Evolutionary conservation across 2,329 filamentous ascomycete genomes (phyloP), one percentile per base, ranked within the genome.

Genomic region (Pestalotiopsis sp.): DNA sequence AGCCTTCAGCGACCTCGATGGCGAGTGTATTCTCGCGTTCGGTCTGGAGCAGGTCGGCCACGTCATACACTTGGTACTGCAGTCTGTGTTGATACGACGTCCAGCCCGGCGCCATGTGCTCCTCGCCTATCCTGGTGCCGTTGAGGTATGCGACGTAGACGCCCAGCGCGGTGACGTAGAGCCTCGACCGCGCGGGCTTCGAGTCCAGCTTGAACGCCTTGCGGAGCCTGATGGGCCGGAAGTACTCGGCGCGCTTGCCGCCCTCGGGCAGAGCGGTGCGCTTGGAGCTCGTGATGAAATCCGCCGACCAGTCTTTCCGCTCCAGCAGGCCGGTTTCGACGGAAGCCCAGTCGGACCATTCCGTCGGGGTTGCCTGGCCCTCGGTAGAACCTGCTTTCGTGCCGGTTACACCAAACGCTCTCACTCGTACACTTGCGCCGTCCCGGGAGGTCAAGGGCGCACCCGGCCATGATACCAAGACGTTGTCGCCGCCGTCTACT

Each of bases 51-150:
- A 85, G 76, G 0, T 77, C 69, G 0, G 81, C 82, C 1, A 89
- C 83, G 69, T 89, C 85, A 67, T 85, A 86, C 0, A 83, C 85
- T 67, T 88, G 82, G 69, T 89, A 90, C 1, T 81, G 77, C 17
- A 83, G 77, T 2, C 83, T 78, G 69, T 82, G 77, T 2, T 80
- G 74, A 72, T 86, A 86, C 64, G 78, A 79, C 4, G 80, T 81
- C 81, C 82, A 85, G 0, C 83, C 82, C 0, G 83, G 83, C 27
- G 82, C 79, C 73, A 83, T 75, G 45, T 70, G 70, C 38, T 73
- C 69, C 60, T 79, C 75, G 0, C 75, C 75, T 4, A 80, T 75
- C 4, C 68, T 70, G 23, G 70, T 70, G 1, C 80, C 81, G 68
- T 84, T 83, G 68, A 84, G 76, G 12, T 75, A 77, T 0, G 76